Percentiles rank a stretch among this genome's conserved stretches.
phyloP scores from a whole-genome alignment of 257 asterid genomes.

The Fraxinus americana region DNA sequence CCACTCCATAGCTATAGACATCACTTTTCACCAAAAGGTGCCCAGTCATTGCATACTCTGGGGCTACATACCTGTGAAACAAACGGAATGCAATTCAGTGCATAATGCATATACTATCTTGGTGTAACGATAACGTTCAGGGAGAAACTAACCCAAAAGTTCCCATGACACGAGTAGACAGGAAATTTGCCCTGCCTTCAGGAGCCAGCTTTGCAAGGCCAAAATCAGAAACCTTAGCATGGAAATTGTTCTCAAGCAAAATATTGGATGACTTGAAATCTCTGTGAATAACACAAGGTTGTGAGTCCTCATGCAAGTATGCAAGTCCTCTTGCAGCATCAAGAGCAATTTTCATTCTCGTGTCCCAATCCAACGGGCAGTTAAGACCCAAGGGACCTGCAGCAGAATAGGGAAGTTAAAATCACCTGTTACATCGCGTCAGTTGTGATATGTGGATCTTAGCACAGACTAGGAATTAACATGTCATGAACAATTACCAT shows the following conservation, averaged over 20 bases:
- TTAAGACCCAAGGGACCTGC: constrained; percentile 91
- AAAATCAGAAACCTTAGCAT: constrained; percentile 97
- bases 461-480: neutral
- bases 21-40: constrained; percentile 97
- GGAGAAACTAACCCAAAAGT: constrained; percentile 83
- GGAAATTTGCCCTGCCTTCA: constrained; percentile 86
- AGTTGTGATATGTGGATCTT: neutral
- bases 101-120: constrained; percentile 11
- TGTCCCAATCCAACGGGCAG: constrained; percentile 96
- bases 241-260: constrained; percentile 85
- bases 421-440: neutral
- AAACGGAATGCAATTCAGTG: constrained; percentile 23
- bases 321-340: constrained; percentile 99
- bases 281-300: constrained; percentile 96
- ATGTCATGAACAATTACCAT: constrained; percentile 54
- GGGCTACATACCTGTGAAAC: constrained; percentile 81
- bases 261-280: constrained; percentile 97
- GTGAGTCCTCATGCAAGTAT: constrained; percentile 97
- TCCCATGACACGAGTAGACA: constrained; percentile 99
- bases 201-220: constrained; percentile 98
- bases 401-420: constrained; percentile 27
- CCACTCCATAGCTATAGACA: constrained; percentile 97
- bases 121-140: neutral
- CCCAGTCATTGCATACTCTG: constrained; percentile 99
- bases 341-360: constrained; percentile 95